phyloP scores from a whole-genome alignment of 306 rosid species.

The Biancaea sappan region DNA sequence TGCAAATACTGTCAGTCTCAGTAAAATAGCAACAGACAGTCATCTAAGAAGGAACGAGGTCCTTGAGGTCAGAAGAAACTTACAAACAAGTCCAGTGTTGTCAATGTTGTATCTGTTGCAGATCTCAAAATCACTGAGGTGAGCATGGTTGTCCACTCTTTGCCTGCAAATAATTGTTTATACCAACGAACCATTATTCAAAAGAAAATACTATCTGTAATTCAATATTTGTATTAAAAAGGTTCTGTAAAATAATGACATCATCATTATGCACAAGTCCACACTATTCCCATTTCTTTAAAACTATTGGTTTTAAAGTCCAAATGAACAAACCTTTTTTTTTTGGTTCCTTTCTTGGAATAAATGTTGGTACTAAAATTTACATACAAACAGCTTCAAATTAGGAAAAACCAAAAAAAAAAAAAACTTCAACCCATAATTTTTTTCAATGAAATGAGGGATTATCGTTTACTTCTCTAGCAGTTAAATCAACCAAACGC shows the following conservation, averaged over 20 bases:
- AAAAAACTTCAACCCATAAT: constrained; percentile 8
- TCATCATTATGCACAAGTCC: background rate
- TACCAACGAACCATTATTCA: background rate
- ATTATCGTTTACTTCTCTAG: constrained; percentile 5
- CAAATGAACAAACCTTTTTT: background rate
- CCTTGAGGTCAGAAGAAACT: constrained; percentile 44
- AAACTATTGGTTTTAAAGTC: background rate
- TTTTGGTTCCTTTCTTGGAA: background rate
- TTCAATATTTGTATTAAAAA: background rate
- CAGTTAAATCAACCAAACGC: background rate
- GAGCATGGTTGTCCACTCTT: constrained; percentile 61
- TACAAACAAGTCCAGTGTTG: constrained; percentile 93
- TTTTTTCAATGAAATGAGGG: background rate
- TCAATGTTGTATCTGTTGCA: constrained; percentile 80
- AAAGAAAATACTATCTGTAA: background rate
- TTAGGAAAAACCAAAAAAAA: background rate
- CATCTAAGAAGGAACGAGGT: background rate
- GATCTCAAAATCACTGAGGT: constrained; percentile 76
- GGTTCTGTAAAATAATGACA: background rate
- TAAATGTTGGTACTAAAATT: background rate
- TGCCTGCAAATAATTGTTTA: constrained; percentile 59
- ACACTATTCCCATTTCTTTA: background rate
- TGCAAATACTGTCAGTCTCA: background rate
- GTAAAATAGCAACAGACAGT: constrained; percentile 5
- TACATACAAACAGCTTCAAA: background rate